Conservation (phyloP, 2,329 filamentous ascomycete species). For the Byssothecium circinans region DNA sequence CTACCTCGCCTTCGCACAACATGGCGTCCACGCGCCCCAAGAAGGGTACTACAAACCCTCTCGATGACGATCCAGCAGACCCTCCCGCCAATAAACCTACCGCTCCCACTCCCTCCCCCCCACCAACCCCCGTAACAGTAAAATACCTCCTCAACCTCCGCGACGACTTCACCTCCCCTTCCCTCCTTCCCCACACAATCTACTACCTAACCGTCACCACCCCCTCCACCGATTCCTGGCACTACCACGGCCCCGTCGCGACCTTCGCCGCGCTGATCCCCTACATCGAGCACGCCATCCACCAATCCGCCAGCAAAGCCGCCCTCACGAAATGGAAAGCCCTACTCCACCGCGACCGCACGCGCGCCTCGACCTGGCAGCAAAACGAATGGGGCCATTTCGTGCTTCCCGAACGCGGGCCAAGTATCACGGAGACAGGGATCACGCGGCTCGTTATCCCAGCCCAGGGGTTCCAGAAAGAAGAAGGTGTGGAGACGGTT, state of each 20-base stretch:
- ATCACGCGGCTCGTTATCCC: not conserved
- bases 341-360: not conserved
- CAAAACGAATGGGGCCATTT: not conserved
- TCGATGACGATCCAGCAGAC: no score
- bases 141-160: slow-evolving; percentile 7
- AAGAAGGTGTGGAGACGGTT: slow-evolving; percentile 11
- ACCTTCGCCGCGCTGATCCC: slow-evolving; percentile 22
- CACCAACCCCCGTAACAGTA: no score
- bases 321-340: not conserved
- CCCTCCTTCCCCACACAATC: slow-evolving; percentile 12
- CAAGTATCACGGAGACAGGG: not conserved
- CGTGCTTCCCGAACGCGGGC: not conserved
- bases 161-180: slow-evolving; percentile 16
- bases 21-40: no score
- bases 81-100: no score
- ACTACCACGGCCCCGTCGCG: slow-evolving; percentile 19
- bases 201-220: slow-evolving; percentile 28
- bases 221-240: slow-evolving; percentile 24
- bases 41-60: no score
- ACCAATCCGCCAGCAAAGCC: slow-evolving; percentile 7
- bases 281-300: slow-evolving; percentile 12
- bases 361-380: not conserved
- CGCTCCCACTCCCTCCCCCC: no score
- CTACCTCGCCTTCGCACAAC: no score
- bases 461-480: slow-evolving; percentile 9